Evolutionary conservation across 306 rosid species (phyloP).

Genomic region (Inga leiocalycina): DNA sequence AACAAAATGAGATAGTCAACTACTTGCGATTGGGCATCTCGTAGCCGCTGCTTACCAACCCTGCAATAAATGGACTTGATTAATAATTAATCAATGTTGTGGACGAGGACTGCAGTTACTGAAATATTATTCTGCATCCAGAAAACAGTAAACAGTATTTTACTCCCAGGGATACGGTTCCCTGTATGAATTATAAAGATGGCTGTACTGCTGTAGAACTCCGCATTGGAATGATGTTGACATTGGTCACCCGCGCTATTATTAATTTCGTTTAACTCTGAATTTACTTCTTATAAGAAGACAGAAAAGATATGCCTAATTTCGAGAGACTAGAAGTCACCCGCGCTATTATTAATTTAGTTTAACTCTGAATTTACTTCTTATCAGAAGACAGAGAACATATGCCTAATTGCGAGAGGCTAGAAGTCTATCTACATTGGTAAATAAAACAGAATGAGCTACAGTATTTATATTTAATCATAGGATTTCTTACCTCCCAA

Average conservation of each 20-base stretch:
- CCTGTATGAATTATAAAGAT: background rate
- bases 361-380: background rate
- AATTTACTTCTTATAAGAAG: conserved; percentile 18
- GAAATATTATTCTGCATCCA: background rate
- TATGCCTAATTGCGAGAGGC: conserved; percentile 1
- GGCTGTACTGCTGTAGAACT: background rate
- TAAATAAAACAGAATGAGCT: background rate
- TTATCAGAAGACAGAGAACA: conserved; percentile 3
- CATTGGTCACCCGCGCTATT: background rate
- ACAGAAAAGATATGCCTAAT: background rate
- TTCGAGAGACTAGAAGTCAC: no score
- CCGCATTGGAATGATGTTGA: background rate
- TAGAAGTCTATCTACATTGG: conserved; percentile 1
- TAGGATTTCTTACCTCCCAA: conserved; percentile 61
- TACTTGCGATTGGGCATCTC: conserved; percentile 66
- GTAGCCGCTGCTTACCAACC: conserved; percentile 72
- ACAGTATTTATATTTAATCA: background rate
- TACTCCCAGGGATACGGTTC: background rate
- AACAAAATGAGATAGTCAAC: conserved; percentile 72
- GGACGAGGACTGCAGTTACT: background rate
- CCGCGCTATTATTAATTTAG: background rate
- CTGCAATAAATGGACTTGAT: conserved; percentile 46
- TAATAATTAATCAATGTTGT: conserved; percentile 23
- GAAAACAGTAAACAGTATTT: background rate
- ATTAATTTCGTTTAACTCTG: background rate